Base-by-base conservation (phyloP, 1,284 basidiomycete genomes). In the Rhodotorula sp. region DNA sequence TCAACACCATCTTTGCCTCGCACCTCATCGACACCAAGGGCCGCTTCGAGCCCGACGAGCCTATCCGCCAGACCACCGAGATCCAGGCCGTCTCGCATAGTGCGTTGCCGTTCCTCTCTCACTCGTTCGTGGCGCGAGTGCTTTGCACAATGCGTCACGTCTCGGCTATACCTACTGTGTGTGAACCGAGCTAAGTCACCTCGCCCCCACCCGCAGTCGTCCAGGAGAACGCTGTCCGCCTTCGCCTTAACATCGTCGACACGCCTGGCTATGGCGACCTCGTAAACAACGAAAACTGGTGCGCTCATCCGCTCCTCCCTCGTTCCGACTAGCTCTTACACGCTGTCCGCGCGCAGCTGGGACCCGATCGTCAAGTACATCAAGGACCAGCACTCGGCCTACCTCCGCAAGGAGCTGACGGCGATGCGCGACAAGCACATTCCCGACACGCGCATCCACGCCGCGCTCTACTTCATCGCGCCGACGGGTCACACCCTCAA, bases 211-310 rank as follows among this genome's bases (percentile, higher is more conserved):
- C 8, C 44, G 32, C 78, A 97, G 95, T 97, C 75, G 94, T 99
- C 76, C 89, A 91, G 66, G 96, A 99, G 83, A 98, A 98, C 78
- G 94, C 94, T 67, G 96, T 99, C 72, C 90, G 90, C 81, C 88
- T 99, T 73, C 89, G 92, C 68, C 85, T 99, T 79, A 99, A 99
- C 87, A 97, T 99, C 77, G 94, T 99, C 78, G 97, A 99, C 83
- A 99, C 97, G 12, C 96, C 96, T 66, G 96, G 97, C 51, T 99
- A 97, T 80, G 97, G 95, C 66, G 97, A 99, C 86, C 92, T 95
- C 80, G 89, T 99, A 82, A 97, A 99, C 88, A 99, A 99, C 82
- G 97, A 99, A 82, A 92, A 92, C 83, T 98, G 97, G 91, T 93
- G 79, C 64, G 48, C 8, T 25, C 34, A 32, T 0, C 36, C 32